A percentile compares a stretch with the other conserved stretches of the same genome.
Evolutionary conservation across 176 grass and related monocot genomes (phyloP).

Genomic region (Raddia guianensis): DNA sequence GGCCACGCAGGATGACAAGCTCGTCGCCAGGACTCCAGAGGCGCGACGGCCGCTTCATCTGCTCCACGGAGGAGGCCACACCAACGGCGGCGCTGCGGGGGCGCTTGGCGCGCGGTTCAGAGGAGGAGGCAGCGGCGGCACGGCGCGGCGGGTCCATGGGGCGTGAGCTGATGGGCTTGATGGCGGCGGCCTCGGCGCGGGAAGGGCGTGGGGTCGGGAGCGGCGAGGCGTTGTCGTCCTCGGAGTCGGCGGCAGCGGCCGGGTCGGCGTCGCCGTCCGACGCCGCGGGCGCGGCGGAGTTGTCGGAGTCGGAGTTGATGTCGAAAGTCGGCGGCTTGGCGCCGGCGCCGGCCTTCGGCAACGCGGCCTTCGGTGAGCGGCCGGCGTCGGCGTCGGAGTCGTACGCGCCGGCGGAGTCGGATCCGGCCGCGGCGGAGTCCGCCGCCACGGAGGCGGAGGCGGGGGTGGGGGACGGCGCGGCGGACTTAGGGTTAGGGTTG

Average conservation of each 20-base stretch:
- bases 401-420: conserved; percentile 49
- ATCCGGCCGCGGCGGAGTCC: conserved; percentile 42
- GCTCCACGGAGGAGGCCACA: conserved; percentile 28
- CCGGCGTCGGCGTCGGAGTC: conserved; percentile 41
- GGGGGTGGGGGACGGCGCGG: neutral
- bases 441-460: neutral
- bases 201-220: conserved; percentile 38
- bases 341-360: conserved; percentile 23
- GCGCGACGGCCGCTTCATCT: conserved; percentile 47
- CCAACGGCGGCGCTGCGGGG: conserved; percentile 40
- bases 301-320: conserved; percentile 39
- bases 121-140: conserved; percentile 19
- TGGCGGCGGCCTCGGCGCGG: conserved; percentile 51
- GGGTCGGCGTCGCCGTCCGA: conserved; percentile 40
- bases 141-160: conserved; percentile 57
- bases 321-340: conserved; percentile 34
- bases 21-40: conserved; percentile 64
- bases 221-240: conserved; percentile 44
- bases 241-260: conserved; percentile 29
- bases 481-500: conserved; percentile 45
- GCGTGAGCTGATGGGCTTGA: conserved; percentile 74
- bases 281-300: conserved; percentile 11
- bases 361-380: conserved; percentile 1
- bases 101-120: conserved; percentile 52
- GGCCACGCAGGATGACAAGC: conserved; percentile 60